Conservation (phyloP, 805 yeast genomes). For the Isabelozyma gotoi region DNA sequence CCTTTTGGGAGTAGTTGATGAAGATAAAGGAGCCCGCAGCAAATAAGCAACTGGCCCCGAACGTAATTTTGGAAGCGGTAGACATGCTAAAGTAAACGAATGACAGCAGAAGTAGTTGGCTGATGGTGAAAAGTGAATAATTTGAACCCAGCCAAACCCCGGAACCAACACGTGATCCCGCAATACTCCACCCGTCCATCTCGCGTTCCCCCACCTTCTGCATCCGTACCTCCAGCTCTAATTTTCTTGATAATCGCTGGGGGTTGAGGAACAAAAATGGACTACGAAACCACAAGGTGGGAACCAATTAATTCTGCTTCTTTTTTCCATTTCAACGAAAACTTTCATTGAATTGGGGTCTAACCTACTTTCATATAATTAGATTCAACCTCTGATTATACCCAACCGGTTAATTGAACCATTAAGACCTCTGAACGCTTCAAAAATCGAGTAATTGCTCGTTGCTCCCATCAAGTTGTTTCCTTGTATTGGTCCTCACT, state of each 20-base stretch:
- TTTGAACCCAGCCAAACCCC: background rate
- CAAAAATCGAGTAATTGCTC: background rate
- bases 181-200: background rate
- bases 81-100: slow-evolving; percentile 59
- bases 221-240: background rate
- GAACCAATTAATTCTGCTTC: background rate
- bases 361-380: background rate
- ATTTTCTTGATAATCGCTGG: background rate
- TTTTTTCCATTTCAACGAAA: background rate
- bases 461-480: background rate
- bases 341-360: too few species aligned
- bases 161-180: background rate
- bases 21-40: slow-evolving; percentile 63
- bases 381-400: background rate
- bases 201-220: background rate
- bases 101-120: too few species aligned
- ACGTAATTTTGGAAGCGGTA: slow-evolving; percentile 73
- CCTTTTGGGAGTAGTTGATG: slow-evolving; percentile 67
- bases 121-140: background rate
- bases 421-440: too few species aligned
- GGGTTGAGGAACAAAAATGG: background rate
- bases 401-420: background rate
- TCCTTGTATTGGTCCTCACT: background rate
- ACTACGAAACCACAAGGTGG: background rate
- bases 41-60: slow-evolving; percentile 54